Evolutionary conservation across 148 eudicot genomes (phyloP).

Genomic region (Dysphania ambrosioides): DNA sequence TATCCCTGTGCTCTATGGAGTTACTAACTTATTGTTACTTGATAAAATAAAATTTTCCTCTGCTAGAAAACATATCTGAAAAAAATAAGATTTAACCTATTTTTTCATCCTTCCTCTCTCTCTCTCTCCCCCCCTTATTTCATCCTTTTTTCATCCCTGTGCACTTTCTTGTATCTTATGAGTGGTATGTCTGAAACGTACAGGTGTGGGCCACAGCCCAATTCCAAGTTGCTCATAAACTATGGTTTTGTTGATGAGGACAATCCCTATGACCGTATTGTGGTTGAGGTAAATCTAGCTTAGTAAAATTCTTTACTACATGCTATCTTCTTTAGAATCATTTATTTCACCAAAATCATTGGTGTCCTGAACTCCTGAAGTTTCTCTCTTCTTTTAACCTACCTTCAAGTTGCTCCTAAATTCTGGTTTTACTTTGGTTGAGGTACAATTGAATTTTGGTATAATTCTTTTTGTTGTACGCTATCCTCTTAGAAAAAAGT

Average conservation of each 20-base stretch:
- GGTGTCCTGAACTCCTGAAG: too few relatives aligned
- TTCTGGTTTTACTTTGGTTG: too few relatives aligned
- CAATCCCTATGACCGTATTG: conserved; percentile 82
- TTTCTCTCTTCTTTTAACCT: too few relatives aligned
- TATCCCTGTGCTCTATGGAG: background rate
- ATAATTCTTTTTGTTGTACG: too few relatives aligned
- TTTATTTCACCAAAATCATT: too few relatives aligned
- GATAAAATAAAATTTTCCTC: background rate
- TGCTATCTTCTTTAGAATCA: background rate
- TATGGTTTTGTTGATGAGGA: conserved; percentile 98
- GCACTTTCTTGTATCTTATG: conserved; percentile 1
- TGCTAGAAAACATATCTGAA: background rate
- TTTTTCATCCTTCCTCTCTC: background rate
- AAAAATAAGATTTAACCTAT: background rate
- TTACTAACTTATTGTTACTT: background rate
- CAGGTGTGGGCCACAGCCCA: conserved; percentile 99
- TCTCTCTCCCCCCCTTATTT: background rate
- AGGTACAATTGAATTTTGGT: too few relatives aligned
- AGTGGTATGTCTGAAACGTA: background rate
- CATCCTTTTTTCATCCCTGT: background rate
- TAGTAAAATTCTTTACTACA: background rate
- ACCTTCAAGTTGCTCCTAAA: too few relatives aligned
- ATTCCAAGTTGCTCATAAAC: conserved; percentile 86
- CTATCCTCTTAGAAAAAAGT: too few relatives aligned
- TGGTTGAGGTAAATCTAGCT: conserved; percentile 55